A percentile compares a stretch with the other conserved stretches of the same genome.
Evolutionary conservation across 1,284 basidiomycete genomes (phyloP).

Genomic region (Erythrobasidium hasegawianum): DNA sequence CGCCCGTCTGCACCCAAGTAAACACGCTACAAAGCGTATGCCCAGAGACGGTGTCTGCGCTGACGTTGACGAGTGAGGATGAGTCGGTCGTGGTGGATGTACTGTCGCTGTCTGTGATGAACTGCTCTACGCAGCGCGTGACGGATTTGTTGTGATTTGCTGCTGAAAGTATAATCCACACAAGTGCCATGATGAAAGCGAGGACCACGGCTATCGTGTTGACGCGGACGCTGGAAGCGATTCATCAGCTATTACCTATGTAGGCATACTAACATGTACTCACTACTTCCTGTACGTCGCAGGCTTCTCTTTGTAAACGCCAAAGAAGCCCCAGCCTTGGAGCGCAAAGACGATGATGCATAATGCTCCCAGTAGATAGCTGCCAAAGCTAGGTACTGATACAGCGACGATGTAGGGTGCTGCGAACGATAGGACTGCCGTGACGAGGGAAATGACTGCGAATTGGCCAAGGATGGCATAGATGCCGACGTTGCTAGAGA

Average conservation of each 20-base stretch:
- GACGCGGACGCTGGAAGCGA: slow-evolving; percentile 54
- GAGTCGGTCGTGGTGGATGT: slow-evolving; percentile 47
- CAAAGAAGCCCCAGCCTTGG: slow-evolving; percentile 76
- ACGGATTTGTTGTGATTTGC: slow-evolving; percentile 67
- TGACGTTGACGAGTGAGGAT: slow-evolving; percentile 37
- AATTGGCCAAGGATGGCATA: slow-evolving; percentile 76
- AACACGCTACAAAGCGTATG: slow-evolving; percentile 76
- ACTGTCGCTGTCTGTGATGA: slow-evolving; percentile 53
- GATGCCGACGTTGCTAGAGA: slow-evolving; percentile 66
- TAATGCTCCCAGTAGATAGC: slow-evolving; percentile 67
- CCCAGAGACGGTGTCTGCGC: slow-evolving; percentile 52
- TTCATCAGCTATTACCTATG: neutral
- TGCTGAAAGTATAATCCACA: slow-evolving; percentile 74
- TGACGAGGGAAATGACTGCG: slow-evolving; percentile 62
- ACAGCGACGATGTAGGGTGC: slow-evolving; percentile 70
- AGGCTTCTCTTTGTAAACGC: slow-evolving; percentile 74
- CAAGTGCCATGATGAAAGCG: slow-evolving; percentile 70
- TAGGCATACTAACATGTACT: slow-evolving; percentile 6
- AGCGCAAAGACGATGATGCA: slow-evolving; percentile 67
- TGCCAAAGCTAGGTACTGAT: slow-evolving; percentile 66
- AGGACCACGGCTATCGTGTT: slow-evolving; percentile 59
- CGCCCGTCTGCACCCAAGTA: slow-evolving; percentile 82
- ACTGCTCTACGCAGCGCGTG: slow-evolving; percentile 61
- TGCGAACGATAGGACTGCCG: slow-evolving; percentile 70
- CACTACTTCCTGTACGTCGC: slow-evolving; percentile 67